phyloP scores from a whole-genome alignment of 1,139 yeast species.

The Lizanozyma gosingica region DNA sequence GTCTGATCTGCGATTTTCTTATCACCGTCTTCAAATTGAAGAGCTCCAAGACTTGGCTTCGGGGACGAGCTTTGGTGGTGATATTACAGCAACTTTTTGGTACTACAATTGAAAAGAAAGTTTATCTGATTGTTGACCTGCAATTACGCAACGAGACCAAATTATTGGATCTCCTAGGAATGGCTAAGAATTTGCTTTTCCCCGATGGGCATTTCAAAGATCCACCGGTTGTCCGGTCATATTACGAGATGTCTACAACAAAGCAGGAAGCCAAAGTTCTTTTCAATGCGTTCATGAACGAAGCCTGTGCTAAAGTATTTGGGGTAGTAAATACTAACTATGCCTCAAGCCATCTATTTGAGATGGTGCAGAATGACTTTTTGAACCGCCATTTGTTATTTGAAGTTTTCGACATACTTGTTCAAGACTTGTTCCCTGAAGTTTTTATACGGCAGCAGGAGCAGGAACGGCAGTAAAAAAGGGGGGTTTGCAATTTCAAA shows the following conservation, averaged over 20 bases:
- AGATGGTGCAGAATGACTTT: constrained; percentile 65
- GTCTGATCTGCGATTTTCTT: constrained; percentile 74
- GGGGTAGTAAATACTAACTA: constrained; percentile 57
- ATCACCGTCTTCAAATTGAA: constrained; percentile 63
- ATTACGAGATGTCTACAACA: constrained; percentile 43
- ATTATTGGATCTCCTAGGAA: constrained; percentile 35
- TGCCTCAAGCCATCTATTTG: constrained; percentile 55
- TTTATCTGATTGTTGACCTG: constrained; percentile 31
- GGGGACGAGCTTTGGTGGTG: constrained; percentile 77
- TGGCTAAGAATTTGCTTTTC: constrained; percentile 46
- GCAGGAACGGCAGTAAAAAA: too few relatives aligned
- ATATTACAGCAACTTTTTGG: constrained; percentile 82
- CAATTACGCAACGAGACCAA: constrained; percentile 37
- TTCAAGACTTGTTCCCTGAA: constrained; percentile 37
- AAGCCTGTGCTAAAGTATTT: constrained; percentile 64
- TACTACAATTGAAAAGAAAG: constrained; percentile 74
- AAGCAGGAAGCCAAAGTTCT: constrained; percentile 52
- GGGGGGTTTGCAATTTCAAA: too few relatives aligned
- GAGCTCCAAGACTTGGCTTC: constrained; percentile 62
- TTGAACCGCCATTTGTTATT: constrained; percentile 59
- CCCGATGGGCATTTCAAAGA: constrained; percentile 52
- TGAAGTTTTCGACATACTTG: constrained; percentile 44
- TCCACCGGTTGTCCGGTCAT: constrained; percentile 36
- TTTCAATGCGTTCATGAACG: constrained; percentile 50
- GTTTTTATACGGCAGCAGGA: too few relatives aligned